These are phyloP conservation scores for Solanum stenotomum DNA, from an alignment of 257 asterid species.

Conservation along the genomic window DNA sequence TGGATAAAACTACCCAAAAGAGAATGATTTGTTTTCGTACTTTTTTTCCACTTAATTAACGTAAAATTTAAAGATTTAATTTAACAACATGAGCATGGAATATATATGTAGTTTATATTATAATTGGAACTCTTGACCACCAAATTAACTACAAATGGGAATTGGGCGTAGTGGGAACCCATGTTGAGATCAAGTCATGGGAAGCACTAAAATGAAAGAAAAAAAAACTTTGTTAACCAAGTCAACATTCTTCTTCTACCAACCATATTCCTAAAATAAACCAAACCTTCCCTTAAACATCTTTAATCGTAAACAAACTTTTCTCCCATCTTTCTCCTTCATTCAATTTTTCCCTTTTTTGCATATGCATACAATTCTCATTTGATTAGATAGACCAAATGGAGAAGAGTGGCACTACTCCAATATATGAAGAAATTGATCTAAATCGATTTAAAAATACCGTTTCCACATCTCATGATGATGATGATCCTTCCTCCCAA, in stretches of 20 bases:
- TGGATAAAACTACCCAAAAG: neutral
- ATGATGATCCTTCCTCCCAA: slow-evolving; percentile 26
- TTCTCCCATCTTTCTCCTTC: neutral
- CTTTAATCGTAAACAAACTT: neutral
- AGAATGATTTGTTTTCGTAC: neutral
- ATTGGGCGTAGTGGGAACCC: neutral
- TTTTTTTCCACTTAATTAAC: neutral
- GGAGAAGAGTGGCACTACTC: neutral
- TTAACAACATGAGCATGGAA: neutral
- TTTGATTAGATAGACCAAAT: neutral
- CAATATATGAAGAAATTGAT: slow-evolving; percentile 23
- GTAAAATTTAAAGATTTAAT: neutral
- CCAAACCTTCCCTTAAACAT: neutral
- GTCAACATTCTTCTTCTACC: slow-evolving; percentile 11
- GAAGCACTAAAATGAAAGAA: neutral
- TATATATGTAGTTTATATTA: neutral
- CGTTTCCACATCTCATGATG: slow-evolving; percentile 16
- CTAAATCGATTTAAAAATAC: slow-evolving; percentile 21
- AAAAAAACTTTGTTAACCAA: neutral
- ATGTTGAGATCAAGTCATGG: slow-evolving; percentile 8
- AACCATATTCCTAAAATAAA: neutral
- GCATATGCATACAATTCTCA: neutral
- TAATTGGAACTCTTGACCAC: neutral
- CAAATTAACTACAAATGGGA: neutral
- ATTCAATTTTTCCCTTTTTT: neutral